phyloP scores from a whole-genome alignment of 805 yeast genomes.

The Schwanniomyces vanrijiae region DNA sequence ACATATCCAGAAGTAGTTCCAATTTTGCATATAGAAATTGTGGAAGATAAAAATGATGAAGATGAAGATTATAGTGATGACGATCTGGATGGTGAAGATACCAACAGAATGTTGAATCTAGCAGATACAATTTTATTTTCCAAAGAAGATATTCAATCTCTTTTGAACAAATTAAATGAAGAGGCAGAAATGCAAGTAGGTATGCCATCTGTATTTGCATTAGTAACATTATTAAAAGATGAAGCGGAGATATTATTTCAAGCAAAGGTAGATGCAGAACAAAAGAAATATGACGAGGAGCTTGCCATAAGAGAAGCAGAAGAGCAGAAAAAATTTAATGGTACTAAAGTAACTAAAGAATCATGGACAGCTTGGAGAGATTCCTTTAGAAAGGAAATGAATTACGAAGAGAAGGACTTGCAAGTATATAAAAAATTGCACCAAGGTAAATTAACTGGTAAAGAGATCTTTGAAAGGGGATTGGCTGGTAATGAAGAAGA shows the following conservation, averaged over 20 bases:
- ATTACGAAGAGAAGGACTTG: conserved; percentile 58
- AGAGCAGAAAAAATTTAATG: conserved; percentile 87
- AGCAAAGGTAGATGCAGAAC: conserved; percentile 52
- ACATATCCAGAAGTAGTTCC: conserved; percentile 83
- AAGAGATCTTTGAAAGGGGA: conserved; percentile 87
- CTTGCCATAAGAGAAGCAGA: conserved; percentile 66
- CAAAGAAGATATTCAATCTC: conserved; percentile 42
- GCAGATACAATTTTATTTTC: conserved; percentile 61
- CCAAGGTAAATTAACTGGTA: conserved; percentile 79
- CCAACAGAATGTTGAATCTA: conserved; percentile 47
- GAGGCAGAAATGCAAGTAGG: conserved; percentile 82
- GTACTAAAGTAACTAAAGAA: conserved; percentile 85
- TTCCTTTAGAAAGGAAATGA: conserved; percentile 69
- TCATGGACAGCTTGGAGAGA: conserved; percentile 72
- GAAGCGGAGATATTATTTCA: conserved; percentile 70
- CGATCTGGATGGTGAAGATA: conserved; percentile 42
- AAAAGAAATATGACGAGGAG: conserved; percentile 57
- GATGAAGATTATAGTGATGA: conserved; percentile 42
- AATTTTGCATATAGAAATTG: conserved; percentile 41
- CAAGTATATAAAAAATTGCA: conserved; percentile 58
- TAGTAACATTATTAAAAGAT: conserved; percentile 77
- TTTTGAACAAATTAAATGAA: conserved; percentile 42
- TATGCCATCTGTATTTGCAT: conserved; percentile 85
- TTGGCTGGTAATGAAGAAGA: conserved; percentile 67
- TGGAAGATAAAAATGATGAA: conserved; percentile 9